Conservation (phyloP, 2,329 filamentous ascomycete species). For the Fusarium verrucosum region DNA sequence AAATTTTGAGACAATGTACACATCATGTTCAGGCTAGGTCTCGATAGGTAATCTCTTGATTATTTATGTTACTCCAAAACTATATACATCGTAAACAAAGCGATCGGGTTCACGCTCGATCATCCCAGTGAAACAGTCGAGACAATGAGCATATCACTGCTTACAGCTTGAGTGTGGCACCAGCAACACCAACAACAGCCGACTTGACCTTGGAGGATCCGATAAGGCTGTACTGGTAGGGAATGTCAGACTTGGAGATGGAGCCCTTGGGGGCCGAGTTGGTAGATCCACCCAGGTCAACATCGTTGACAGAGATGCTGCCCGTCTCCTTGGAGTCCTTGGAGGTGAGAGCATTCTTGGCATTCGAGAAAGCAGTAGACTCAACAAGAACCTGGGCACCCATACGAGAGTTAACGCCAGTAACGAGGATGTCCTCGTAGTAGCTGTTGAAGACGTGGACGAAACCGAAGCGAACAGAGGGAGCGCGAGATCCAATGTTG, state of each 20-base stretch:
- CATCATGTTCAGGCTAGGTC: neutral
- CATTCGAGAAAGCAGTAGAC: conserved; percentile 60
- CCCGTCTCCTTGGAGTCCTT: conserved; percentile 54
- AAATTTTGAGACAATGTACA: neutral
- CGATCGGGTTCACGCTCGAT: neutral
- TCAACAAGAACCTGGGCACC: conserved; percentile 68
- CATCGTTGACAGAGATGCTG: conserved; percentile 54
- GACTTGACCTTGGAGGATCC: conserved; percentile 58
- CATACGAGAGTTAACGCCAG: conserved; percentile 65
- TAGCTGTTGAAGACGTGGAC: conserved; percentile 67
- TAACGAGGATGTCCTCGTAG: conserved; percentile 54
- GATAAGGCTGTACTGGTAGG: conserved; percentile 58
- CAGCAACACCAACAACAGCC: conserved; percentile 52
- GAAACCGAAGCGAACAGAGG: conserved; percentile 72
- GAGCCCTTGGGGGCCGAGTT: conserved; percentile 58
- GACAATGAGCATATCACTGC: neutral
- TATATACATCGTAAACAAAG: conserved; percentile 26
- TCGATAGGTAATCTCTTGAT: neutral
- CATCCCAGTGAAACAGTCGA: neutral
- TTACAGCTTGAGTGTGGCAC: conserved; percentile 52
- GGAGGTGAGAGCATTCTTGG: conserved; percentile 50
- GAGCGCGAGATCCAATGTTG: conserved; percentile 71
- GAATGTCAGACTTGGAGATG: conserved; percentile 62
- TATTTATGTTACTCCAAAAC: conserved; percentile 7
- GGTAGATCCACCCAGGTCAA: conserved; percentile 52